Base-by-base conservation (phyloP, 2,329 filamentous ascomycete species). In the Arthrobotrys megalospora region DNA sequence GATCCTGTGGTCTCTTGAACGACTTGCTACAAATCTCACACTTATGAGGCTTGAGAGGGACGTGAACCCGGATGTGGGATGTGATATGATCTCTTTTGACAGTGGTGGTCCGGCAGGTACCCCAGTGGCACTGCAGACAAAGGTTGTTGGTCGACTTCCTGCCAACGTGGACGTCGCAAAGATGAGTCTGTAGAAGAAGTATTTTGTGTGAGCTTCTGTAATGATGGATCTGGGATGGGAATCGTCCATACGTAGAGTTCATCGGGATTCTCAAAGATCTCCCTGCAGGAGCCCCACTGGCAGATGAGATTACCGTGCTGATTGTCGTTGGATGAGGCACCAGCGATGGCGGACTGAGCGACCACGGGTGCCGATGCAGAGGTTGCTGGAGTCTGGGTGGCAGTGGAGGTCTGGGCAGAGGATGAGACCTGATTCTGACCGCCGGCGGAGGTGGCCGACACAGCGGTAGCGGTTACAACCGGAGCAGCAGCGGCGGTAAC, bases 51-150 rank as follows among this genome's bases (percentile, higher is more conserved):
- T 99, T 99, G 79, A 99, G 88, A 0, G 96, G 96, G n/a, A 99
- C 95, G 85, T 99, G 96, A 67, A 98, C 96, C 80, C 96, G 93
- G 82, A 99, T 97, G 86, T 99, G 96, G 63, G 96, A 98, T 63
- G 96, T 99, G 85, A 99, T 99, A 86, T 99, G 96, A 83, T 98
- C 96, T 83, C 96, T 93, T 89, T 99, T 98, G 84, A 98, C 95
- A 1, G 95, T 98, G 58, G 94, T 97, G 21, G 95, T 98, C 80
- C 94, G 91, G 87, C 96, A 99, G 80, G 91, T 92, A 82, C 94
- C 96, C 96, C 96, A 99, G 84, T 96, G 93, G 86, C 96, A 99
- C 68, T 94, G 97, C 84, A 99, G 86, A 85, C 96, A 98, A 83
- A 99, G 88, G 86, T 99, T 99, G 87, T 98, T 98, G 83, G 96